Conservation (phyloP, 148 eudicot genomes). For the Nepenthes mirabilis region DNA sequence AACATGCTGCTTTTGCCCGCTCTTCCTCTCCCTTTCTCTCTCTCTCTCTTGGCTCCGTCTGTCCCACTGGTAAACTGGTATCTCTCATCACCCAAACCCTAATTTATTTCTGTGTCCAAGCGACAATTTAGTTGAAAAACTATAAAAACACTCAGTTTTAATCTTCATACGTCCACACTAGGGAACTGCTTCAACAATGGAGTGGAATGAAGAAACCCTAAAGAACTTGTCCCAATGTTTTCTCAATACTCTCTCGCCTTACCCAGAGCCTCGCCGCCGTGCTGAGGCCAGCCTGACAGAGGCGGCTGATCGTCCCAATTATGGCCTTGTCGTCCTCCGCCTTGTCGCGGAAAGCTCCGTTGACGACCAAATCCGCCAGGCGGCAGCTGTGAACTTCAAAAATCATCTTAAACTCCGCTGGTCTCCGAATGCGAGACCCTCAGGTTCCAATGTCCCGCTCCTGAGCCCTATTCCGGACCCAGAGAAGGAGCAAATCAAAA, state of each 20-base stretch:
- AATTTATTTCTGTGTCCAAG: background rate
- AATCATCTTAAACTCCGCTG: conserved; percentile 73
- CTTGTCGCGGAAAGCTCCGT: conserved; percentile 54
- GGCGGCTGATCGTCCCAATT: conserved; percentile 57
- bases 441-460: conserved; percentile 15
- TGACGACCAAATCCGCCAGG: conserved; percentile 56
- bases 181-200: conserved; percentile 25
- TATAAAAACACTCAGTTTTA: background rate
- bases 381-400: conserved; percentile 88
- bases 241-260: conserved; percentile 70
- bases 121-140: background rate
- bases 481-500: conserved; percentile 72
- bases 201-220: conserved; percentile 53
- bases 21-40: too few relatives aligned
- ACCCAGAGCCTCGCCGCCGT: conserved; percentile 60
- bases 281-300: conserved; percentile 63
- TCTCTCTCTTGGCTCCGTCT: too few relatives aligned
- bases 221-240: conserved; percentile 71
- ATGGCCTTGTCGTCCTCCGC: conserved; percentile 70
- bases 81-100: background rate
- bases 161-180: background rate
- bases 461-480: conserved; percentile 32
- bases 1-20: too few relatives aligned
- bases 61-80: too few relatives aligned
- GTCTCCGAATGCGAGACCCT: conserved; percentile 25